Base-by-base conservation (phyloP, 805 yeast genomes). In the Kluyveromyces lactis region DNA sequence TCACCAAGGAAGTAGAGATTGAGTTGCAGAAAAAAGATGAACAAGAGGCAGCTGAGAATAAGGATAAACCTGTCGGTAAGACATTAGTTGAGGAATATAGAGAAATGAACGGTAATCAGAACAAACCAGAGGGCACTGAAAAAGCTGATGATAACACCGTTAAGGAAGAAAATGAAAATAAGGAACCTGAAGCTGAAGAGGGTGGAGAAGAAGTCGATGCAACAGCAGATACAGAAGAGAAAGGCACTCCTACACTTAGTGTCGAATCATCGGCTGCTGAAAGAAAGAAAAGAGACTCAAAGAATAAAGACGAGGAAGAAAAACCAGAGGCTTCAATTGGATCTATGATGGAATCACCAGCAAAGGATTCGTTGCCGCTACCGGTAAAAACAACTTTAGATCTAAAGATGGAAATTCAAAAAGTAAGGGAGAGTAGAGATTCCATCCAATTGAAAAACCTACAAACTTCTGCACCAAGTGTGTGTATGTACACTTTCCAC, bases 401-500 rank as follows among this genome's bases (percentile, higher is more conserved):
- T 58, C 71, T 92, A 38, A 84, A 82, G 55, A 66, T 85, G 42
- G 90, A 84, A 55, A 79, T 90, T 16, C 69, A 77, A 45, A 74
- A 78, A 42, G 85, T 92, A 23, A 85, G 78, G 52, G 97, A 90
- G 60, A 77, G 90, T 7, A 71, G 95, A 43, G 75, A 84, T 26
- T 76, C 81, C 46, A 77, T 90, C 43, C 73, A 69, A 48, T 58
- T 90, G 38, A 84, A 78, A 18, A 69, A 80, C 4, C 62, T 74
- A 24, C 95, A 84, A 41, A 82, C 94, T 3, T 69, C 86, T 17
- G 75, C 90, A 18, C 98, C 98, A 17, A 83, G 95, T 41, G 95
- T 90, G 26, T 92, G 97, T 62, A 86, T 90, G 95, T 92, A 92
- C 67, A 90, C 97, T 1, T 89, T 92, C 66, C 98, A 92, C 68